phyloP scores from a whole-genome alignment of 305 asterid species.

The Fraxinus velutina region DNA sequence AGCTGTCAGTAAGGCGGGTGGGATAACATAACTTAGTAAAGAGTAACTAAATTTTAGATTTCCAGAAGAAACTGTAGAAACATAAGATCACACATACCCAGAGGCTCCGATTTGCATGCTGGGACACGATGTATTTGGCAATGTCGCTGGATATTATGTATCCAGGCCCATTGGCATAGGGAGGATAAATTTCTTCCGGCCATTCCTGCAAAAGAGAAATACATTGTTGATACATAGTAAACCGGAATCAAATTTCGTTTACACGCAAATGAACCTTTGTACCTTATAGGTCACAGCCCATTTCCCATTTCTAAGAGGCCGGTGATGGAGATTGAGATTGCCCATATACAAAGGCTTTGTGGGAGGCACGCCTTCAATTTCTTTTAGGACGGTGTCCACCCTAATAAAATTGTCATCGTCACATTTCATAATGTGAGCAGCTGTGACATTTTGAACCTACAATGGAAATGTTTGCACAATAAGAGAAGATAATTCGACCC shows the following conservation, averaged over 20 bases:
- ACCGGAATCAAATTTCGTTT: neutral
- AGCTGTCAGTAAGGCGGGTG: conserved; percentile 41
- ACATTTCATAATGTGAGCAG: conserved; percentile 84
- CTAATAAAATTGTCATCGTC: conserved; percentile 92
- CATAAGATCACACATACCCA: conserved; percentile 50
- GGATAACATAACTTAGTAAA: neutral
- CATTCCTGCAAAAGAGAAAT: conserved; percentile 63
- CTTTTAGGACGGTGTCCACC: conserved; percentile 67
- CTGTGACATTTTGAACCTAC: conserved; percentile 72
- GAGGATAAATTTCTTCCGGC: conserved; percentile 93
- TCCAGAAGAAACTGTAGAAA: conserved; percentile 10
- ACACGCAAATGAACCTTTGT: conserved; percentile 8
- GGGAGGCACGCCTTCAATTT: conserved; percentile 53
- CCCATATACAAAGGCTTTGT: conserved; percentile 78
- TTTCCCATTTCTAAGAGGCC: conserved; percentile 92
- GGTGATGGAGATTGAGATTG: conserved; percentile 80
- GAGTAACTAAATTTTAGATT: conserved; percentile 5
- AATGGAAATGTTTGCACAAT: conserved; percentile 23
- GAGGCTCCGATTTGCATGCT: conserved; percentile 55
- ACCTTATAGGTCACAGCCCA: conserved; percentile 98
- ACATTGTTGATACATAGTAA: conserved; percentile 3
- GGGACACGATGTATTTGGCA: conserved; percentile 61
- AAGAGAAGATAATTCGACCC: conserved; percentile 8
- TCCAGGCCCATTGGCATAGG: conserved; percentile 98
- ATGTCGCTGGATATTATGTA: conserved; percentile 75